A percentile compares a stretch with the other conserved stretches of the same genome.
Evolutionary conservation across 345 rosid genomes (phyloP).

Genomic region (Hibiscus mutabilis): DNA sequence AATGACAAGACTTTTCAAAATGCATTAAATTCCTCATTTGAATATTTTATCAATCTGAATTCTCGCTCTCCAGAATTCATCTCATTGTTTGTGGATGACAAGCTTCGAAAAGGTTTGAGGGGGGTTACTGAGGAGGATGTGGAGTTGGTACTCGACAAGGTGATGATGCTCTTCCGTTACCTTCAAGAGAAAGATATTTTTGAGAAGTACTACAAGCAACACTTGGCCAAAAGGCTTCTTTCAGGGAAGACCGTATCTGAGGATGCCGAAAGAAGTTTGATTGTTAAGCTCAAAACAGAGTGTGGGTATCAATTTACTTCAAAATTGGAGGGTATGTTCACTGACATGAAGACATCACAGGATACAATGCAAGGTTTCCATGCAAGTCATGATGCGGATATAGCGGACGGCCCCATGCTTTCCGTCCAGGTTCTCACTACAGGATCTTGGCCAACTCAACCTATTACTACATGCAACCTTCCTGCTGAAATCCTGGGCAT

Average conservation of each 20-base stretch:
- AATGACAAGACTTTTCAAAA: conserved; percentile 69
- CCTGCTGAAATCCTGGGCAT: conserved; percentile 51
- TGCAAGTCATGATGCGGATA: conserved; percentile 33
- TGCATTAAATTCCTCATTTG: conserved; percentile 65
- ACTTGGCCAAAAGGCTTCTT: conserved; percentile 59
- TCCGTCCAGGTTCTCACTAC: conserved; percentile 63
- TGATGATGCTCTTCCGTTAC: conserved; percentile 71
- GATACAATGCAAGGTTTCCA: conserved; percentile 67
- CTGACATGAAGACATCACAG: conserved; percentile 69
- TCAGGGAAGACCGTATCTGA: conserved; percentile 65
- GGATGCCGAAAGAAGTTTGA: conserved; percentile 71
- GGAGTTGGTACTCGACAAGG: conserved; percentile 58
- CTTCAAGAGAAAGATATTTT: conserved; percentile 73
- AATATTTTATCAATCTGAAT: conserved; percentile 59
- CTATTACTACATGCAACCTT: conserved; percentile 50
- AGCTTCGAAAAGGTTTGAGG: conserved; percentile 59
- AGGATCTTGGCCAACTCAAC: conserved; percentile 74
- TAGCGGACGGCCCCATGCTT: conserved; percentile 54
- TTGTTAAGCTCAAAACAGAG: conserved; percentile 69
- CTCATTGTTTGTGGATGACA: conserved; percentile 66
- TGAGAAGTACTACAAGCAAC: conserved; percentile 72
- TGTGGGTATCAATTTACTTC: conserved; percentile 72
- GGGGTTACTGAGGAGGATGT: conserved; percentile 68
- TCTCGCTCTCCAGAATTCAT: conserved; percentile 61
- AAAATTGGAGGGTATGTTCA: conserved; percentile 70